Conservation (phyloP, 2,329 filamentous ascomycete species). For the Stachybotrys chartarum region DNA sequence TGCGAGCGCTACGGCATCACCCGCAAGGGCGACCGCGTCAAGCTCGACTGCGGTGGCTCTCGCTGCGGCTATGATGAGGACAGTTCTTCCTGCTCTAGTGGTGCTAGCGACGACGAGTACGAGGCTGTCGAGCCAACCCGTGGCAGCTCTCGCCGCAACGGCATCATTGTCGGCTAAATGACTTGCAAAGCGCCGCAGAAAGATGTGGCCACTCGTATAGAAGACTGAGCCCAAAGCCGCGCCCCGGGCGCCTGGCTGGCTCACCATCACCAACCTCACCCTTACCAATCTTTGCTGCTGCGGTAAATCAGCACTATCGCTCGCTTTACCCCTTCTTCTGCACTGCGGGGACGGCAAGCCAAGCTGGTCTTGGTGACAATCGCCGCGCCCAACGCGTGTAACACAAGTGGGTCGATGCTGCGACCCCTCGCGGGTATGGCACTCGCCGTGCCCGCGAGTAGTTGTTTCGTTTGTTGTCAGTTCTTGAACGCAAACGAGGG, state of each 20-base stretch:
- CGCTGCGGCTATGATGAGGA: conserved; percentile 79
- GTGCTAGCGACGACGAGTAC: conserved; percentile 51
- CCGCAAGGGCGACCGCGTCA: conserved; percentile 84
- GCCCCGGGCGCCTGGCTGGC: conserved; percentile 19
- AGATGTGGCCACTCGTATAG: conserved; percentile 26
- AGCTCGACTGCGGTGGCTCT: conserved; percentile 87
- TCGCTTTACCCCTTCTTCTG: conserved; percentile 17
- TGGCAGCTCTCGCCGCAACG: conserved; percentile 54
- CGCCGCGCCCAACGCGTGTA: conserved; percentile 16
- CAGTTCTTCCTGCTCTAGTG: conserved; percentile 62
- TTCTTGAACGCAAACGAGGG: conserved; percentile 15
- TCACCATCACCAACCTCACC: conserved; percentile 1
- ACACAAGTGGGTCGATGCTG: conserved; percentile 46
- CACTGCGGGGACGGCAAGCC: conserved; percentile 23
- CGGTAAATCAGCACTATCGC: conserved; percentile 16
- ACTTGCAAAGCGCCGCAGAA: conserved; percentile 13
- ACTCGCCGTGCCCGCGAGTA: conserved; percentile 10
- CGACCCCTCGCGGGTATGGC: conserved; percentile 24
- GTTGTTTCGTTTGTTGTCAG: conserved; percentile 19
- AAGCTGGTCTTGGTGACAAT: conserved; percentile 37
- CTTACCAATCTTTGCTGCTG: conserved; percentile 14
- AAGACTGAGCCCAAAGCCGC: conserved; percentile 15
- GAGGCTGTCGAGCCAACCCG: conserved; percentile 34
- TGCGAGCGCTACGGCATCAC: conserved; percentile 98
- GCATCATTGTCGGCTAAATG: conserved; percentile 48